These are phyloP conservation scores for Aspergillus phoenicis DNA, from an alignment of 2,329 filamentous ascomycete species.

Conservation along the genomic window DNA sequence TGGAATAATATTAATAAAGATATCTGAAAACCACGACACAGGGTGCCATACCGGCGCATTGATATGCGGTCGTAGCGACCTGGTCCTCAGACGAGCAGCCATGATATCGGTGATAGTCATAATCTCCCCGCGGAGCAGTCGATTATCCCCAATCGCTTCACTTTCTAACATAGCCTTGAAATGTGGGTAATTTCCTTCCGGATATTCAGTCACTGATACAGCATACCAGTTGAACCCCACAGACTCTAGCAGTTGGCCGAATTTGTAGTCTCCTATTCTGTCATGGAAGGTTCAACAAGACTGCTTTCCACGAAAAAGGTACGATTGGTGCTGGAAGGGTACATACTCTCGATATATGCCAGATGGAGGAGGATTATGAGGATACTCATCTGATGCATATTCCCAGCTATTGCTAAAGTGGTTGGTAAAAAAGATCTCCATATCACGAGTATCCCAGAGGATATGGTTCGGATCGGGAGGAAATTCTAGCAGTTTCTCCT, in stretches of 20 bases:
- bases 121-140: conserved; percentile 13
- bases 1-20: too few relatives aligned
- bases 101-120: conserved; percentile 15
- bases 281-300: not conserved
- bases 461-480: not conserved
- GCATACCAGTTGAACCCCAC: conserved; percentile 1
- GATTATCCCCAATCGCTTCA: conserved; percentile 2
- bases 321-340: not conserved
- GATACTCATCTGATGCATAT: not conserved
- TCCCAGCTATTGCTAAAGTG: not conserved
- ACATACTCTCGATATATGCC: conserved; percentile 7
- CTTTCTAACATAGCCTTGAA: conserved; percentile 12
- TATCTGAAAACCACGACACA: too few relatives aligned
- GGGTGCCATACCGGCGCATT: conserved; percentile 15
- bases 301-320: too few relatives aligned
- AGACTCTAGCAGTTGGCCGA: conserved; percentile 6
- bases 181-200: not conserved
- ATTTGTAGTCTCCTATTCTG: conserved; percentile 11
- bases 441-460: conserved; percentile 4
- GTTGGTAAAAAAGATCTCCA: not conserved
- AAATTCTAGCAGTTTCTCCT: not conserved
- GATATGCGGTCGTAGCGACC: conserved; percentile 10
- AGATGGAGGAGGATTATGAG: not conserved
- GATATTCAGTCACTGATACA: conserved; percentile 1
- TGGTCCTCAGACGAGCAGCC: conserved; percentile 12